A percentile compares a stretch with the other conserved stretches of the same genome.
Evolutionary conservation across 2,329 filamentous ascomycete species (phyloP).

Genomic region (Phyllosticta capitalensis): DNA sequence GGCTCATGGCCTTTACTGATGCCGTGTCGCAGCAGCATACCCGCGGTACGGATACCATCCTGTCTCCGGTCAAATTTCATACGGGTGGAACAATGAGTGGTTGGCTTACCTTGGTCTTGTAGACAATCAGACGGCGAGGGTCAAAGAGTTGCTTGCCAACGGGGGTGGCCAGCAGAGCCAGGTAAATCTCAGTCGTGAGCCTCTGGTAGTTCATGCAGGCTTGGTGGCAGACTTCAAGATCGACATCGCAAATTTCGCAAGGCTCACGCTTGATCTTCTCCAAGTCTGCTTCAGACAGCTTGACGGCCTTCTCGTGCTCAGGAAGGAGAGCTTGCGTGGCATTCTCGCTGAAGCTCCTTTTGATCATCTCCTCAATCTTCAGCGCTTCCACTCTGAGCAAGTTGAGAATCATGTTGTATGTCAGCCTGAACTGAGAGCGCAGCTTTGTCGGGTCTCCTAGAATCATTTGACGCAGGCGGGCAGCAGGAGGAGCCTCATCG

Average conservation of each 20-base stretch:
- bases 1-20: conserved; percentile 56
- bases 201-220: conserved; percentile 71
- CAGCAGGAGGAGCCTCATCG: conserved; percentile 81
- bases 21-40: conserved; percentile 70
- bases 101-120: conserved; percentile 46
- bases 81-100: neutral
- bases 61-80: conserved; percentile 21
- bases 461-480: conserved; percentile 83
- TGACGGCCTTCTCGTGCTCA: conserved; percentile 91
- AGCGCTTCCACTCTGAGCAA: conserved; percentile 87
- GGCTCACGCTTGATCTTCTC: conserved; percentile 80
- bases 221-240: conserved; percentile 72
- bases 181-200: conserved; percentile 72
- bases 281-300: conserved; percentile 81
- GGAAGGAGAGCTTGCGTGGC: conserved; percentile 89
- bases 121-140: conserved; percentile 69
- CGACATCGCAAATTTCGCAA: conserved; percentile 70
- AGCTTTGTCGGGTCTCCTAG: conserved; percentile 91
- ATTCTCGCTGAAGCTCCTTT: conserved; percentile 97
- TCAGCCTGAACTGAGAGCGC: conserved; percentile 89
- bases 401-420: conserved; percentile 99
- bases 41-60: conserved; percentile 73
- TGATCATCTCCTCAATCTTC: conserved; percentile 99
- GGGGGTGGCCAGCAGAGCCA: conserved; percentile 66
- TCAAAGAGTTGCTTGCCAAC: conserved; percentile 72